phyloP scores from a whole-genome alignment of 371 early-diverging fungal genomes.

The Catenaria anguillulae region DNA sequence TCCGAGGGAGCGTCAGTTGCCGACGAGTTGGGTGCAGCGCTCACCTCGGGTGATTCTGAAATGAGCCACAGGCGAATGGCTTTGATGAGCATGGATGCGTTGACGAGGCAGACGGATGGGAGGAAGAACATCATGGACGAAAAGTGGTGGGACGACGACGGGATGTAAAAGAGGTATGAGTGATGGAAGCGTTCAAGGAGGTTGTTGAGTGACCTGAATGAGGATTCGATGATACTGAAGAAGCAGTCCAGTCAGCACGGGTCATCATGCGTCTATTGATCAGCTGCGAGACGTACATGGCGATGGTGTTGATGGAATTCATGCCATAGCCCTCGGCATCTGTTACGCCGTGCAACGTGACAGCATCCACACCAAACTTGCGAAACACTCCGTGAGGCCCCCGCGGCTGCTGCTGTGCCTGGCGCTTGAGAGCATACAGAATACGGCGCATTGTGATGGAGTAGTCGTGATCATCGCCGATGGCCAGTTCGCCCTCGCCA shows the following conservation, averaged over 20 bases:
- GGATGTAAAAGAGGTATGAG: slow-evolving; percentile 85
- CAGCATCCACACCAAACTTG: slow-evolving; percentile 57
- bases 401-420: slow-evolving; percentile 16
- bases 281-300: not conserved
- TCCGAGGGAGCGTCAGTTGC: slow-evolving; percentile 2
- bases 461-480: slow-evolving; percentile 12
- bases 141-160: slow-evolving; percentile 56
- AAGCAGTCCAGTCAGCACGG: not conserved
- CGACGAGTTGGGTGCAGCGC: not conserved
- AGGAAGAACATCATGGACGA: slow-evolving; percentile 80
- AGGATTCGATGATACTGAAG: slow-evolving; percentile 61
- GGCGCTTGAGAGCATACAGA: slow-evolving; percentile 18
- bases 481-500: slow-evolving; percentile 6
- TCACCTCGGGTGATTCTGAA: slow-evolving; percentile 12
- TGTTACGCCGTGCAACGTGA: slow-evolving; percentile 49
- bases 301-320: slow-evolving; percentile 32
- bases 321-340: slow-evolving; percentile 13
- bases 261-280: not conserved
- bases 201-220: slow-evolving; percentile 77
- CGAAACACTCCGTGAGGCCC: slow-evolving; percentile 29
- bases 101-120: slow-evolving; percentile 58
- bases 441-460: slow-evolving; percentile 13
- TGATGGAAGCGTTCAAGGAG: slow-evolving; percentile 89
- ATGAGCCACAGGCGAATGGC: not conserved
- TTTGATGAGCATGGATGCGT: slow-evolving; percentile 39